phyloP scores from a whole-genome alignment of 805 yeast species.

The Wickerhamiella nectarea region DNA sequence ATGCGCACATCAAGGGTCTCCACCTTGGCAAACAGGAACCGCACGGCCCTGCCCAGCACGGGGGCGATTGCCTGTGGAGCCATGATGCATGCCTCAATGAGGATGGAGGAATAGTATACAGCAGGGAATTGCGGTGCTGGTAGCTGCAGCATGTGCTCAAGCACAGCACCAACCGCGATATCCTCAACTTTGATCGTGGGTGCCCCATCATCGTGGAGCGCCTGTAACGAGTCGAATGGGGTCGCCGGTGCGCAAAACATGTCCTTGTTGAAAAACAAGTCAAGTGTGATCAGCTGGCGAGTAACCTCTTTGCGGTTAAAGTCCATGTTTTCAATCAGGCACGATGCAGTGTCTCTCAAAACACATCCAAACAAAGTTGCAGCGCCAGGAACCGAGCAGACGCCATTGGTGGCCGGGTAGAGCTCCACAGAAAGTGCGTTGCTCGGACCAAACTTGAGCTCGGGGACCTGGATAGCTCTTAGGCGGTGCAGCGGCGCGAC shows the following conservation, averaged over 20 bases:
- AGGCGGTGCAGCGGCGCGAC: slow-evolving; percentile 17
- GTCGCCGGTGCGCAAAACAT: slow-evolving; percentile 63
- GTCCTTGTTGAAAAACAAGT: slow-evolving; percentile 52
- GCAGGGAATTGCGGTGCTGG: slow-evolving; percentile 53
- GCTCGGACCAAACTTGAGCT: not conserved
- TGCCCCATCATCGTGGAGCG: slow-evolving; percentile 23
- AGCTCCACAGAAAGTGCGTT: not conserved
- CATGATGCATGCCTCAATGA: slow-evolving; percentile 76
- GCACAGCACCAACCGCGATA: slow-evolving; percentile 66
- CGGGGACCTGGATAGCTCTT: slow-evolving; percentile 27
- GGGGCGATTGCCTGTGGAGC: slow-evolving; percentile 81
- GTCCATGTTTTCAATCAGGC: slow-evolving; percentile 64
- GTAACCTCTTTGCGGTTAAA: slow-evolving; percentile 83
- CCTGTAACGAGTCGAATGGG: slow-evolving; percentile 54
- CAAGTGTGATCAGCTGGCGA: slow-evolving; percentile 63
- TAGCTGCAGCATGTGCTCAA: slow-evolving; percentile 62
- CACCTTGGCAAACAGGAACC: slow-evolving; percentile 61
- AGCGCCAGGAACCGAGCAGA: slow-evolving; percentile 53
- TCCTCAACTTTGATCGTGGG: slow-evolving; percentile 90
- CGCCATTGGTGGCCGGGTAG: slow-evolving; percentile 22
- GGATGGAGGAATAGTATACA: slow-evolving; percentile 70
- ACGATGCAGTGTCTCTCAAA: slow-evolving; percentile 61
- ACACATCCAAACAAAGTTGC: slow-evolving; percentile 43
- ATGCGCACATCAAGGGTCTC: slow-evolving; percentile 63
- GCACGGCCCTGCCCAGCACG: slow-evolving; percentile 81